These are phyloP conservation scores for Bacidia rubella DNA, from an alignment of 495 filamentous ascomycete species.

Conservation along the genomic window DNA sequence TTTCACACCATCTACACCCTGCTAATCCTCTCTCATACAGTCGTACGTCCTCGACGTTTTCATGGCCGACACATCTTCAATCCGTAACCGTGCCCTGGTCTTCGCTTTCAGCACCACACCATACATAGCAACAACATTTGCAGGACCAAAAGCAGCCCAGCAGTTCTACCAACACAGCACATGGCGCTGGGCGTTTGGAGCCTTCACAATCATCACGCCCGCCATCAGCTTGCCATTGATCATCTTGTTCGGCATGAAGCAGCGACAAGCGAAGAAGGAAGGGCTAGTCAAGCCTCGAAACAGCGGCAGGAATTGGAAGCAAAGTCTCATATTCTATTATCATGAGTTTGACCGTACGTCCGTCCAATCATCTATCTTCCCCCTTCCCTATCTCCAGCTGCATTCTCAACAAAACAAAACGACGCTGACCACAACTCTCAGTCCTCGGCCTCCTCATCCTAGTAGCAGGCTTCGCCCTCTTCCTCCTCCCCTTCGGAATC, in stretches of 20 bases:
- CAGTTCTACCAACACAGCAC: conserved; percentile 36
- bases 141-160: conserved; percentile 21
- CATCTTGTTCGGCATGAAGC: conserved; percentile 42
- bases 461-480: conserved; percentile 42
- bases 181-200: conserved; percentile 53
- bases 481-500: conserved; percentile 51
- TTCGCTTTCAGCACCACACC: conserved; percentile 51
- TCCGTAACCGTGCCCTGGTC: conserved; percentile 49
- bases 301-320: conserved; percentile 32
- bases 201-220: conserved; percentile 45
- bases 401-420: no score
- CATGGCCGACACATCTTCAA: conserved; percentile 50
- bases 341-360: conserved; percentile 41
- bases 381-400: not conserved
- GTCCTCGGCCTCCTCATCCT: conserved; percentile 45
- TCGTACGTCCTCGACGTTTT: conserved; percentile 44
- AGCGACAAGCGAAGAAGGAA: conserved; percentile 41
- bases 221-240: conserved; percentile 40
- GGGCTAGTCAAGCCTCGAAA: conserved; percentile 26
- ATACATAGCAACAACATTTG: conserved; percentile 45
- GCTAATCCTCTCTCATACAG: not conserved
- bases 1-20: not conserved
- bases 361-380: conserved; percentile 22
- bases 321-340: conserved; percentile 40
- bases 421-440: not conserved